Evolutionary conservation across 2,329 filamentous ascomycete species (phyloP).

Genomic region (Didymosphaeria variabile): DNA sequence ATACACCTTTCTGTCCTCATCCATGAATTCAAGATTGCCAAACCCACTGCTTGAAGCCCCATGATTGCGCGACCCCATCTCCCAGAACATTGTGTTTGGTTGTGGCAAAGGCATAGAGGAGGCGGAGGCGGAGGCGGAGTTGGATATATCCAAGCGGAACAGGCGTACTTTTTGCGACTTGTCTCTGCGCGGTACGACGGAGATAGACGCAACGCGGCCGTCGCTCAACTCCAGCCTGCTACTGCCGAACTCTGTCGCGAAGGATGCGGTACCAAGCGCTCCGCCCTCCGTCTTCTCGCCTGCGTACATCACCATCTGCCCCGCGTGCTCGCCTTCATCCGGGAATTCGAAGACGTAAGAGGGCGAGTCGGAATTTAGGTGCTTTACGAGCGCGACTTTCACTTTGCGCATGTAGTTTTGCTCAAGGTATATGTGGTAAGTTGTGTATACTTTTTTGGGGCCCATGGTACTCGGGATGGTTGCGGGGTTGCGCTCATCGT

Average conservation of each 20-base stretch:
- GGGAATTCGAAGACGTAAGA: conserved; percentile 2
- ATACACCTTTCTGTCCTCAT: conserved; percentile 1
- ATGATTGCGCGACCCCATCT: background rate
- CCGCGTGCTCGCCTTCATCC: background rate
- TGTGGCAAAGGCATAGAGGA: too few relatives aligned
- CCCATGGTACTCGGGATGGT: conserved; percentile 3
- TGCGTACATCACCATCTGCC: background rate
- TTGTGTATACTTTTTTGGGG: background rate
- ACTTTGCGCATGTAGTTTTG: conserved; percentile 3
- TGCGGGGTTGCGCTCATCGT: conserved; percentile 10
- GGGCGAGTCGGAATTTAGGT: background rate
- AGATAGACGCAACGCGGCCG: background rate
- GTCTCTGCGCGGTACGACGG: background rate
- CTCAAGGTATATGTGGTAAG: conserved; percentile 9
- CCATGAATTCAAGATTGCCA: background rate
- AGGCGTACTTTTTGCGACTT: background rate
- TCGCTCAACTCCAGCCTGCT: background rate
- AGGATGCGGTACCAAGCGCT: background rate
- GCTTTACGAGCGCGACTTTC: background rate
- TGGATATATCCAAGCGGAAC: conserved; percentile 1
- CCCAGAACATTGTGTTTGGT: background rate
- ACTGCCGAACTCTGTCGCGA: background rate
- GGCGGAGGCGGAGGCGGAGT: background rate
- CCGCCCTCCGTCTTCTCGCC: background rate
- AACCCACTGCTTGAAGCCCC: background rate